These are phyloP conservation scores for Termitomyces sp. DNA, from an alignment of 768 basidiomycete genomes.

Conservation along the genomic window DNA sequence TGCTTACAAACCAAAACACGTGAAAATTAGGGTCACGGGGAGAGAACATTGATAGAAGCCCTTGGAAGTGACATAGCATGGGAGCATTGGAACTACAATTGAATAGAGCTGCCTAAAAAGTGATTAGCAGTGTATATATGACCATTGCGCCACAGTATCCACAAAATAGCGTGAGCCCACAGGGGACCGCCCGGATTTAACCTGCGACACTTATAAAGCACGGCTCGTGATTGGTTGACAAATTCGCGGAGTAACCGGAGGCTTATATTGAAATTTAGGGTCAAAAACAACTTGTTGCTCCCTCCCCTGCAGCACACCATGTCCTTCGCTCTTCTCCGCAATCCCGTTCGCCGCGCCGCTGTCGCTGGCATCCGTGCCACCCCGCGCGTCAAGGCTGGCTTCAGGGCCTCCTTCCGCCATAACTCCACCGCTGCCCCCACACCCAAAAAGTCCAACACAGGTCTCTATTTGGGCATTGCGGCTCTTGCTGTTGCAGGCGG, in stretches of 20 bases:
- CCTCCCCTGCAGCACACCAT: conserved; percentile 28
- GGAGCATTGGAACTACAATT: not conserved
- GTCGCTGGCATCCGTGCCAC: conserved; percentile 24
- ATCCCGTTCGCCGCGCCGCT: conserved; percentile 41
- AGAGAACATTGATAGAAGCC: not conserved
- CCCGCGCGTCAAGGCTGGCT: conserved; percentile 16
- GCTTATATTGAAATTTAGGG: conserved; percentile 10
- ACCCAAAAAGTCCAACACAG: conserved; percentile 45
- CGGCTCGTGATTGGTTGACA: conserved; percentile 18
- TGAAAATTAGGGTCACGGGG: not conserved
- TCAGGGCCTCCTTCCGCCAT: conserved; percentile 45
- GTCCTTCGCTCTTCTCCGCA: conserved; percentile 52
- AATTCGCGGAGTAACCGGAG: conserved; percentile 6
- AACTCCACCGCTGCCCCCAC: conserved; percentile 50
- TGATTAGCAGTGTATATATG: not conserved
- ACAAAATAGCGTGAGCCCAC: not conserved
- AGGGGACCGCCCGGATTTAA: not conserved
- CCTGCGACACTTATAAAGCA: conserved; percentile 10
- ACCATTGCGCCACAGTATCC: conserved; percentile 4
- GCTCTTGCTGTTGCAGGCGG: conserved; percentile 53
- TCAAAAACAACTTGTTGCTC: conserved; percentile 5
- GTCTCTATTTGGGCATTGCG: conserved; percentile 56
- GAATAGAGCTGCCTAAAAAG: not conserved
- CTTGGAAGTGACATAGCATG: conserved; percentile 1
- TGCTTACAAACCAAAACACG: not conserved